These are phyloP conservation scores for Bassia scoparia DNA, from an alignment of 148 eudicot species.

Conservation along the genomic window DNA sequence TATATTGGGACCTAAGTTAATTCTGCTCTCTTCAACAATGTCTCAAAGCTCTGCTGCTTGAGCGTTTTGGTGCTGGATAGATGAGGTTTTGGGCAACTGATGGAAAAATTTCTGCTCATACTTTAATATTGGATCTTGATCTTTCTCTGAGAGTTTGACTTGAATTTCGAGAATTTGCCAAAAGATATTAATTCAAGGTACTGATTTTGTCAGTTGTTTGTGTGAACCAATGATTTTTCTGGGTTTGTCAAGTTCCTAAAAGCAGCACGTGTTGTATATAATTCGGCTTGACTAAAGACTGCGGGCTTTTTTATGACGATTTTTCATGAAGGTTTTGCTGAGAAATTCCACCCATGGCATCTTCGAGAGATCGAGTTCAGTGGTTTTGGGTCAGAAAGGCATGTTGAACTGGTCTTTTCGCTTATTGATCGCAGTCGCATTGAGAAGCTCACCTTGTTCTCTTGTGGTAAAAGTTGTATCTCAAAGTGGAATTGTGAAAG, in stretches of 20 bases:
- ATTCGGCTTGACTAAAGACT: slow-evolving; percentile 6
- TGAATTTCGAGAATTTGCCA: slow-evolving; percentile 18
- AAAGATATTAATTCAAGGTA: background rate
- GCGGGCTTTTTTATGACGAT: background rate
- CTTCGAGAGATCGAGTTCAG: slow-evolving; percentile 21
- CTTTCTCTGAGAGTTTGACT: background rate
- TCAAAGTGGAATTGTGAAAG: background rate
- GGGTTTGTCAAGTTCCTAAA: slow-evolving; percentile 11
- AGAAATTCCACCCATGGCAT: background rate
- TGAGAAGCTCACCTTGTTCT: slow-evolving; percentile 15
- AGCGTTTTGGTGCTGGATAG: slow-evolving; percentile 11
- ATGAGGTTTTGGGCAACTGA: slow-evolving; percentile 7
- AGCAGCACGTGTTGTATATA: slow-evolving; percentile 14
- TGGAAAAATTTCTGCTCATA: background rate
- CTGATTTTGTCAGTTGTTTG: slow-evolving; percentile 10
- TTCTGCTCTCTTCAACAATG: slow-evolving; percentile 12
- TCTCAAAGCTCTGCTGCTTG: slow-evolving; percentile 12
- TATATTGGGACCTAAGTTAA: slow-evolving; percentile 6
- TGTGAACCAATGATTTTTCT: background rate
- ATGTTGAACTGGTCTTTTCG: slow-evolving; percentile 14
- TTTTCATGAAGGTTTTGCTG: background rate
- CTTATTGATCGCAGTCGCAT: slow-evolving; percentile 19
- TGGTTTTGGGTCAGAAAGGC: slow-evolving; percentile 21
- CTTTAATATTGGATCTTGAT: slow-evolving; percentile 18
- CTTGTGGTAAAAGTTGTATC: slow-evolving; percentile 9